Evolutionary conservation across 2,329 filamentous ascomycete genomes (phyloP).

Genomic region (Epichloe amarillans): DNA sequence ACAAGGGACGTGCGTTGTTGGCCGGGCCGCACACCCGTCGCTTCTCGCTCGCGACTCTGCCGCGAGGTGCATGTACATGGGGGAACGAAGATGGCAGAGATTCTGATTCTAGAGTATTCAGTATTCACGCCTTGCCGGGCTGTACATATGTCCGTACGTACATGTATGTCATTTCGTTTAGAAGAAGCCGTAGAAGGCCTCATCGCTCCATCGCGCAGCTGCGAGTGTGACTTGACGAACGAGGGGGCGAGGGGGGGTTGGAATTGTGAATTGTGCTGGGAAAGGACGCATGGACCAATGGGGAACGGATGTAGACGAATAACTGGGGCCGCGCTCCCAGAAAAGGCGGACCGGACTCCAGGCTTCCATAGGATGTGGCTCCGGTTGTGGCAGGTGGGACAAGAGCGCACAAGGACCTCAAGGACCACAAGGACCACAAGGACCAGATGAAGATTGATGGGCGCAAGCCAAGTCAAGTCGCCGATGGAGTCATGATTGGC

Average conservation of each 20-base stretch:
- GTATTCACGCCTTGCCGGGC: background rate
- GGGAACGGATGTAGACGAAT: background rate
- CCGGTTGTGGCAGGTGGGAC: background rate
- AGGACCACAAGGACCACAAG: too few relatives aligned
- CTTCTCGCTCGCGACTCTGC: background rate
- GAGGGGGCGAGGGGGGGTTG: too few relatives aligned
- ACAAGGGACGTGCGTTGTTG: background rate
- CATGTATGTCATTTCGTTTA: background rate
- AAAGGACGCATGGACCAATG: background rate
- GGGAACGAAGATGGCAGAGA: background rate
- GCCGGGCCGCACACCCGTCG: background rate
- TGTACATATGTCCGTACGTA: background rate
- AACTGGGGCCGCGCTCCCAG: background rate
- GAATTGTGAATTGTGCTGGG: too few relatives aligned
- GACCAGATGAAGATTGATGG: too few relatives aligned
- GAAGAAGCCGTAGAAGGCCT: background rate
- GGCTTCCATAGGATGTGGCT: background rate
- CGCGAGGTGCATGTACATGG: background rate
- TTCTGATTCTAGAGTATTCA: background rate
- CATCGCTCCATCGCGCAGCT: too few relatives aligned
- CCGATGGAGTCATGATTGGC: too few relatives aligned
- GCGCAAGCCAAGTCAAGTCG: too few relatives aligned
- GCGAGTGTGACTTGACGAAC: too few relatives aligned
- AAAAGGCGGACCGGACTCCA: background rate
- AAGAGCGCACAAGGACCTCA: background rate